Conservation (phyloP, 495 filamentous ascomycete genomes). For the Hypoxylon rickii region DNA sequence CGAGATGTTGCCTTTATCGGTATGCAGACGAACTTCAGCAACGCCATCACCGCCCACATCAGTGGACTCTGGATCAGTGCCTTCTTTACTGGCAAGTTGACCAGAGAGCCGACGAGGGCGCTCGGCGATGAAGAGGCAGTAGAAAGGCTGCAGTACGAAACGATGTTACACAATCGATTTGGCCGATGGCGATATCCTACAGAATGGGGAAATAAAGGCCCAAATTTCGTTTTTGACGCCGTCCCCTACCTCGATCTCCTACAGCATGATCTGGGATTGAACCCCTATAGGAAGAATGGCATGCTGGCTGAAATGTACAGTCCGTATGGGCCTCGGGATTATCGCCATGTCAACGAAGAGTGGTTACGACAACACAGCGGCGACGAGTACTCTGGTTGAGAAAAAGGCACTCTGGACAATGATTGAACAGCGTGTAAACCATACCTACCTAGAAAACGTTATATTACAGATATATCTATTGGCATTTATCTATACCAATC, state of each 20-base stretch:
- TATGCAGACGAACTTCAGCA: conserved; percentile 64
- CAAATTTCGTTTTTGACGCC: conserved; percentile 76
- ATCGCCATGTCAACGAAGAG: conserved; percentile 62
- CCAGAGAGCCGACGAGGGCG: conserved; percentile 22
- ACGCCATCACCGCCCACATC: conserved; percentile 64
- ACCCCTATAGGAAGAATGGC: conserved; percentile 46
- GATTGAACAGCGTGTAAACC: too few relatives aligned
- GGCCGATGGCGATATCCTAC: too few relatives aligned
- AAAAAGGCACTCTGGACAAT: too few relatives aligned
- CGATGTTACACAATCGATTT: conserved; percentile 71
- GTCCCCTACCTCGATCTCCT: conserved; percentile 79
- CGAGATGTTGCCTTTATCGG: conserved; percentile 72
- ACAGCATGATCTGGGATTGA: conserved; percentile 65
- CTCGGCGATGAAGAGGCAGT: conserved; percentile 34
- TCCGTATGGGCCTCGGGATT: conserved; percentile 65
- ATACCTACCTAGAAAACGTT: too few relatives aligned
- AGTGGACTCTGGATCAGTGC: conserved; percentile 76
- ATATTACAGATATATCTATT: too few relatives aligned
- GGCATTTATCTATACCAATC: too few relatives aligned
- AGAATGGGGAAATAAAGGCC: conserved; percentile 64
- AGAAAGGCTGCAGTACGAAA: conserved; percentile 52
- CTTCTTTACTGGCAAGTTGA: conserved; percentile 54
- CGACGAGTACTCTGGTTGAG: too few relatives aligned
- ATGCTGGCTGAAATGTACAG: conserved; percentile 57
- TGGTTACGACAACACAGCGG: too few relatives aligned